Percentiles rank a stretch among this genome's conserved stretches.
Evolutionary conservation across 306 rosid genomes (phyloP).

Genomic region (Albizia julibrissin): DNA sequence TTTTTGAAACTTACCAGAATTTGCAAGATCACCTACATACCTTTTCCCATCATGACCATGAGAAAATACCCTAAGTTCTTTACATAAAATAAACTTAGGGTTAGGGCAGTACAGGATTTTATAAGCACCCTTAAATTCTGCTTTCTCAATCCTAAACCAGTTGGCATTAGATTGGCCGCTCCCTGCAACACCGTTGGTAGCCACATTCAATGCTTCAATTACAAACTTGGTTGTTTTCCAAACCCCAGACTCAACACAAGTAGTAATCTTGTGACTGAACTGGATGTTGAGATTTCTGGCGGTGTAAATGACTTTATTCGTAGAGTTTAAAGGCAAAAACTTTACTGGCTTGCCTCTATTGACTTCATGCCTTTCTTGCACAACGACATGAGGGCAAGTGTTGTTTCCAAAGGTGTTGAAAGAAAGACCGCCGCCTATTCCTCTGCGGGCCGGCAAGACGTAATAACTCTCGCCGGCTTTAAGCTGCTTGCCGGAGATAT

Average conservation of each 20-base stretch:
- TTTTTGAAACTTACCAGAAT: not conserved
- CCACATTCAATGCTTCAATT: not conserved
- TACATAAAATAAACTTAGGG: not conserved
- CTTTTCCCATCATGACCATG: not conserved
- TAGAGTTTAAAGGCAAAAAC: not conserved
- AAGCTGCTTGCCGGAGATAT: not conserved
- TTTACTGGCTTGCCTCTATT: not conserved
- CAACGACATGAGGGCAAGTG: not conserved
- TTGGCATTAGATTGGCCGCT: not conserved
- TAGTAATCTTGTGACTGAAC: not conserved
- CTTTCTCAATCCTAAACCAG: constrained; percentile 7
- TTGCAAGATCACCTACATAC: not conserved
- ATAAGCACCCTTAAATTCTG: not conserved
- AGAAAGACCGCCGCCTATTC: not conserved
- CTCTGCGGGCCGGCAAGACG: not conserved
- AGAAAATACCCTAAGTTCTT: not conserved
- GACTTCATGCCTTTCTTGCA: not conserved
- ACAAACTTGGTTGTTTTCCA: not conserved
- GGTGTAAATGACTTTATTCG: not conserved
- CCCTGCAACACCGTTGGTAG: not conserved
- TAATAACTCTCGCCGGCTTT: not conserved
- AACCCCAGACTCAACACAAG: not conserved
- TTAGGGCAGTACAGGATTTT: not conserved
- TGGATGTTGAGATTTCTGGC: not conserved
- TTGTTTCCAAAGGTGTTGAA: not conserved